A percentile compares a stretch with the other conserved stretches of the same genome.
Evolutionary conservation across 495 filamentous ascomycete species (phyloP).

Genomic region (Penicillium salamii): DNA sequence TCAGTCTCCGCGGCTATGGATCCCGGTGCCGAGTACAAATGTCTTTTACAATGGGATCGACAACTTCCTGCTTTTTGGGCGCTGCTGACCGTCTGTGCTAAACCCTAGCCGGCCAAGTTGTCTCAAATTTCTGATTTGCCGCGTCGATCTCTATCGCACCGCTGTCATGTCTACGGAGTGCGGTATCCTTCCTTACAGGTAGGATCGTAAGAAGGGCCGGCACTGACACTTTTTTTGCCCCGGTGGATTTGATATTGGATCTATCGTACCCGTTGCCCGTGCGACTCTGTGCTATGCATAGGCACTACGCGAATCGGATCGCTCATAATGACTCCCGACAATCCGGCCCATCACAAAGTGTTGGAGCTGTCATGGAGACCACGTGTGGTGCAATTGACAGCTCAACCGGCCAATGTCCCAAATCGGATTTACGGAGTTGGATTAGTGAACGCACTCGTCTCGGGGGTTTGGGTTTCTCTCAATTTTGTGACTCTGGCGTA

Average conservation of each 20-base stretch:
- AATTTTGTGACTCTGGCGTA: background rate
- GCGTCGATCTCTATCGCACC: background rate
- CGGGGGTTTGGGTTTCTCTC: background rate
- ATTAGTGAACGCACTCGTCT: background rate
- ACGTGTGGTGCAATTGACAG: too few relatives aligned
- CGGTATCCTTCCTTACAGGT: too few relatives aligned
- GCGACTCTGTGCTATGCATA: background rate
- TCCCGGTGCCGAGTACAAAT: background rate
- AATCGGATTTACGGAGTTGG: too few relatives aligned
- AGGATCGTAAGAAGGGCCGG: too few relatives aligned
- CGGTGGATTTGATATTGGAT: constrained; percentile 3
- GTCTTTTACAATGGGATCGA: constrained; percentile 1
- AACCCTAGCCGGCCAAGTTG: background rate
- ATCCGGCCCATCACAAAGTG: too few relatives aligned
- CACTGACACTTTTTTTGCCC: background rate
- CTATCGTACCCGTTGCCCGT: background rate
- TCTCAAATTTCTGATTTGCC: background rate
- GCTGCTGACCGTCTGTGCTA: background rate
- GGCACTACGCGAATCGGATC: background rate
- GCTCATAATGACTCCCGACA: background rate
- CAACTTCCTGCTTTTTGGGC: background rate
- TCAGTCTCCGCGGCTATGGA: constrained; percentile 6
- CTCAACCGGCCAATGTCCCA: too few relatives aligned
- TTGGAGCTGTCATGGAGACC: too few relatives aligned
- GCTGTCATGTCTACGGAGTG: background rate